Evolutionary conservation across 768 basidiomycete species (phyloP).

Genomic region (Pisolithus orientalis): DNA sequence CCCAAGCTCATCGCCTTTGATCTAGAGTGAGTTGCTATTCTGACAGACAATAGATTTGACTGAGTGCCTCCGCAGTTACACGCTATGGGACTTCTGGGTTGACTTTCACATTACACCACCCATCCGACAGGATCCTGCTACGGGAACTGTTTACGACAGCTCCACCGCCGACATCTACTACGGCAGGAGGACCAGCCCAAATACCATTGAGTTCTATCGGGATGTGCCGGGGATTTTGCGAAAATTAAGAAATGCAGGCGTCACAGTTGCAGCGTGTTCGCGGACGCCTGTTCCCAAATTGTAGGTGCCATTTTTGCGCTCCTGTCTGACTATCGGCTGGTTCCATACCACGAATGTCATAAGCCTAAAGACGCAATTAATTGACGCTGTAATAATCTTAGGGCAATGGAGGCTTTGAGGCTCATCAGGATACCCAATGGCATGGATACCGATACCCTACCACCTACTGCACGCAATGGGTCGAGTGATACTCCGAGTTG

Average conservation of each 20-base stretch:
- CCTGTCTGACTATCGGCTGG: background rate
- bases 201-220: slow-evolving; percentile 59
- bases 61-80: slow-evolving; percentile 49
- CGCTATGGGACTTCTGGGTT: slow-evolving; percentile 84
- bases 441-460: background rate
- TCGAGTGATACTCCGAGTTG: slow-evolving; percentile 21
- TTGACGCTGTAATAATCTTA: slow-evolving; percentile 21
- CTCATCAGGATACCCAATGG: slow-evolving; percentile 45
- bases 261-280: slow-evolving; percentile 67
- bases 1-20: slow-evolving; percentile 77
- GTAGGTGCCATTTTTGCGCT: slow-evolving; percentile 35
- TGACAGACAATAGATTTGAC: background rate
- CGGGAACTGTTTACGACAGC: slow-evolving; percentile 21
- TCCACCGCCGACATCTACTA: background rate
- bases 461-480: no score
- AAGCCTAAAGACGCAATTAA: background rate
- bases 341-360: no score
- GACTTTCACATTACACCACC: slow-evolving; percentile 69
- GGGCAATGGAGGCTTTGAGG: slow-evolving; percentile 70
- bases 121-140: slow-evolving; percentile 36
- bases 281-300: slow-evolving; percentile 62
- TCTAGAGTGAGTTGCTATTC: slow-evolving; percentile 52
- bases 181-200: slow-evolving; percentile 3
- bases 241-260: slow-evolving; percentile 40
- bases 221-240: slow-evolving; percentile 74